phyloP scores from a whole-genome alignment of 176 grass and related monocot genomes.

The Eleusine coracana region DNA sequence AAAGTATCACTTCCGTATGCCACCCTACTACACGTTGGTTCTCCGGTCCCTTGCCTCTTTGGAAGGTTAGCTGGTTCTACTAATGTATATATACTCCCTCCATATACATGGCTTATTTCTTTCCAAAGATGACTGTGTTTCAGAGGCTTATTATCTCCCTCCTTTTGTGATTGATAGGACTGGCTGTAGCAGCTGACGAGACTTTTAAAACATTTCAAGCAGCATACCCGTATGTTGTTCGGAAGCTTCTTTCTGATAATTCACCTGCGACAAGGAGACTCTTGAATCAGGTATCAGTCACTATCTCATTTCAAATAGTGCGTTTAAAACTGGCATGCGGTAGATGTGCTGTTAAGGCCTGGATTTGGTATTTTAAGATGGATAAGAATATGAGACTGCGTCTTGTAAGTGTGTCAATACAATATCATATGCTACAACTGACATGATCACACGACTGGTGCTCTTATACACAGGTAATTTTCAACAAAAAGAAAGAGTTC shows the following conservation, averaged over 20 bases:
- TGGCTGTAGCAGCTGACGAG: conserved; percentile 57
- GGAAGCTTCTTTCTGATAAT: conserved; percentile 71
- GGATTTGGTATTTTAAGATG: conserved; percentile 4
- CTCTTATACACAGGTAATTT: conserved; percentile 50
- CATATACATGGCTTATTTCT: neutral
- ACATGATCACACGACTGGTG: conserved; percentile 1
- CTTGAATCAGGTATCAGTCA: conserved; percentile 58
- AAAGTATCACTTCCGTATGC: conserved; percentile 94
- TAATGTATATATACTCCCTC: neutral
- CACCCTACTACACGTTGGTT: conserved; percentile 85
- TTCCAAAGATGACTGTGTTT: conserved; percentile 6
- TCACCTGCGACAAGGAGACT: conserved; percentile 68
- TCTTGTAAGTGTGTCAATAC: neutral
- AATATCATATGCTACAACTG: conserved; percentile 25
- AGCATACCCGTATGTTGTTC: conserved; percentile 74
- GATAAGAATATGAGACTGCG: neutral
- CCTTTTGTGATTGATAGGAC: conserved; percentile 49
- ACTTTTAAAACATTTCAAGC: conserved; percentile 84
- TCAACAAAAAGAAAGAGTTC: conserved; percentile 71
- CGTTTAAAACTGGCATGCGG: neutral
- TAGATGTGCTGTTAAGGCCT: neutral
- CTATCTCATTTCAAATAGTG: conserved; percentile 7
- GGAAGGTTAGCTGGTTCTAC: conserved; percentile 61
- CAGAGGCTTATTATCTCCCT: neutral
- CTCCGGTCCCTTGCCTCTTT: conserved; percentile 92